A percentile compares a stretch with the other conserved stretches of the same genome.
Conservation (phyloP, 2,329 filamentous ascomycete genomes). For the Calonectria pseudoturangicola region DNA sequence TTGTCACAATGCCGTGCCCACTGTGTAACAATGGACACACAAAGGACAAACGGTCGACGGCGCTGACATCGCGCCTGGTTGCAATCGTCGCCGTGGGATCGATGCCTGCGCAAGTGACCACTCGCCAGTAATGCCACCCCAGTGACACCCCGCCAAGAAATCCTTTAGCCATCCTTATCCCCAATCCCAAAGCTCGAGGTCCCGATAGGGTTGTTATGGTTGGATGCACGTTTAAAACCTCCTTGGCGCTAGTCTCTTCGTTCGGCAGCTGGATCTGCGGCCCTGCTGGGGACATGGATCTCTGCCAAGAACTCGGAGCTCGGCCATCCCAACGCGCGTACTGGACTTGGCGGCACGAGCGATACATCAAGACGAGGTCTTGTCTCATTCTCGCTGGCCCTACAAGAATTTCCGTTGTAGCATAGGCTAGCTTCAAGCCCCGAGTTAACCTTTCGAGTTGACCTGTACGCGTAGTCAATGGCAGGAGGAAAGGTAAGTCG, state of each 20-base stretch:
- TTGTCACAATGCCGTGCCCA: conserved; percentile 27
- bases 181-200: conserved; percentile 46
- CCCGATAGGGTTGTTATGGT: conserved; percentile 54
- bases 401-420: conserved; percentile 48
- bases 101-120: conserved; percentile 23
- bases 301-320: conserved; percentile 55
- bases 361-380: conserved; percentile 54
- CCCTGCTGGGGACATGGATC: conserved; percentile 54
- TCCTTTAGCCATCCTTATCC: conserved; percentile 30
- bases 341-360: conserved; percentile 54
- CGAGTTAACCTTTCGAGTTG: conserved; percentile 50
- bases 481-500: conserved; percentile 56
- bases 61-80: conserved; percentile 10
- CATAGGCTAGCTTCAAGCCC: conserved; percentile 47
- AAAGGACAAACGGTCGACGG: neutral
- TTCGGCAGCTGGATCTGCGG: conserved; percentile 55
- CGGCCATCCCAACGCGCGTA: conserved; percentile 55
- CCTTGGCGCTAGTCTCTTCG: conserved; percentile 52
- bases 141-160: conserved; percentile 40
- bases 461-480: conserved; percentile 51
- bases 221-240: conserved; percentile 54
- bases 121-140: conserved; percentile 31
- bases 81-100: conserved; percentile 20
- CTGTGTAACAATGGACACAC: conserved; percentile 5
- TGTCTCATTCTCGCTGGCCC: conserved; percentile 50